Conservation (phyloP, 208 protist genomes). For the Trypanosoma lewisi region DNA sequence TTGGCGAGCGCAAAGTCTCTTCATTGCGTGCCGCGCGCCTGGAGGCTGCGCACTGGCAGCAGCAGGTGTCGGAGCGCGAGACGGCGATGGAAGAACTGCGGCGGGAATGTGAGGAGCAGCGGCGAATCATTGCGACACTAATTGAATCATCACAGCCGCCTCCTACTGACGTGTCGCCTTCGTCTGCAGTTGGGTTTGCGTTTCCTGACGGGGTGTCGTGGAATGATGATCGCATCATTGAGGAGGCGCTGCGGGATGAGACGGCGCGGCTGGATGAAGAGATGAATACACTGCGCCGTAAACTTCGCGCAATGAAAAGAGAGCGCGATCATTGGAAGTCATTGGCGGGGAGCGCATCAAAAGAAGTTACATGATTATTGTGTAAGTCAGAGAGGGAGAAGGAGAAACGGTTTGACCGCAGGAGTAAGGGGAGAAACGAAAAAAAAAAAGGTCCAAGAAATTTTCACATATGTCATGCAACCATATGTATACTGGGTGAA, state of each 20-base stretch:
- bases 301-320: slow-evolving; percentile 6
- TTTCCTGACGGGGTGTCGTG: background rate
- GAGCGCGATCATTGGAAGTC: slow-evolving; percentile 34
- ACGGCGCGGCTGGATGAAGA: slow-evolving; percentile 25
- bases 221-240: slow-evolving; percentile 21
- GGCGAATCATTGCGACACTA: background rate
- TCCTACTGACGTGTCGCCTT: background rate
- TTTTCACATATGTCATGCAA: too few relatives aligned
- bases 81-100: slow-evolving; percentile 28
- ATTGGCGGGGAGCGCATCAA: background rate
- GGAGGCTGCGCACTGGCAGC: slow-evolving; percentile 23
- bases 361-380: background rate
- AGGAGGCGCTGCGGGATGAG: slow-evolving; percentile 24
- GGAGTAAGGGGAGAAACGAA: too few relatives aligned
- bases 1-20: slow-evolving; percentile 28
- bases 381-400: too few relatives aligned
- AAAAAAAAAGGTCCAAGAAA: too few relatives aligned
- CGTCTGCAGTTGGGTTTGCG: background rate
- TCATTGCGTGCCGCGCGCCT: slow-evolving; percentile 27
- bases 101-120: slow-evolving; percentile 8
- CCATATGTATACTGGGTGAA: too few relatives aligned
- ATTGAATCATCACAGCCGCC: background rate
- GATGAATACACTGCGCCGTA: slow-evolving; percentile 21
- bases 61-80: slow-evolving; percentile 23
- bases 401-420: too few relatives aligned